phyloP scores from a whole-genome alignment of 1,139 yeast genomes.

The Kazachstania sp. region DNA sequence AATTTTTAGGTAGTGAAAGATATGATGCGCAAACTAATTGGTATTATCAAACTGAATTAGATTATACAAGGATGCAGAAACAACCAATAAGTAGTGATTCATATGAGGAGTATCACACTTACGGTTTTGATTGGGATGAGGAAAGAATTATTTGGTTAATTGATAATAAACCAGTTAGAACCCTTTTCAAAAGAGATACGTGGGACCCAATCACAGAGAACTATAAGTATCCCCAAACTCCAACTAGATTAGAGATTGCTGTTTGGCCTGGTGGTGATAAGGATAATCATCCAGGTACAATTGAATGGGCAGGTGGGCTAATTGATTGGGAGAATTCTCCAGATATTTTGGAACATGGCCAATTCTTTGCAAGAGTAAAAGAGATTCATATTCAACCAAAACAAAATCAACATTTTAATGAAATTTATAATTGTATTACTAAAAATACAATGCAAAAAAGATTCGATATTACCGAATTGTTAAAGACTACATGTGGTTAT shows the following conservation, averaged over 20 bases:
- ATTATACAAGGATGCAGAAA: constrained; percentile 48
- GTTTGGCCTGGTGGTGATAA: constrained; percentile 89
- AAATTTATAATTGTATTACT: constrained; percentile 8
- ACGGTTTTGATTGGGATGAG: constrained; percentile 75
- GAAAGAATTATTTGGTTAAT: constrained; percentile 65
- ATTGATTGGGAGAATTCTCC: constrained; percentile 55
- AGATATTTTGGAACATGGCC: constrained; percentile 27
- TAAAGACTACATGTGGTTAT: constrained; percentile 4
- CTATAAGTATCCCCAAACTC: constrained; percentile 77
- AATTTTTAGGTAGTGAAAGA: constrained; percentile 69
- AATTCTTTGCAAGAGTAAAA: constrained; percentile 21
- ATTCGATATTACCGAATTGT: constrained; percentile 2
- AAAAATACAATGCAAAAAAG: background rate
- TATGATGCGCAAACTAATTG: constrained; percentile 64
- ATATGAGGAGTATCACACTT: constrained; percentile 61
- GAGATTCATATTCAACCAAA: constrained; percentile 20
- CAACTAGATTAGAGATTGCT: constrained; percentile 75
- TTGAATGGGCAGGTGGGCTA: constrained; percentile 89
- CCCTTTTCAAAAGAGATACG: constrained; percentile 58
- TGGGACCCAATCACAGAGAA: constrained; percentile 30
- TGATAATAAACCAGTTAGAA: constrained; percentile 62
- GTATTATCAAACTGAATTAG: constrained; percentile 65
- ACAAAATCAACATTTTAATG: constrained; percentile 12
- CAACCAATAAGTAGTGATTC: constrained; percentile 40
- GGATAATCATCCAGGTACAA: constrained; percentile 61